Percentiles rank a stretch among this genome's conserved stretches.
These are phyloP conservation scores for Haplosporangium gracile DNA, from an alignment of 192 early-diverging fungal species.

Conservation along the genomic window DNA sequence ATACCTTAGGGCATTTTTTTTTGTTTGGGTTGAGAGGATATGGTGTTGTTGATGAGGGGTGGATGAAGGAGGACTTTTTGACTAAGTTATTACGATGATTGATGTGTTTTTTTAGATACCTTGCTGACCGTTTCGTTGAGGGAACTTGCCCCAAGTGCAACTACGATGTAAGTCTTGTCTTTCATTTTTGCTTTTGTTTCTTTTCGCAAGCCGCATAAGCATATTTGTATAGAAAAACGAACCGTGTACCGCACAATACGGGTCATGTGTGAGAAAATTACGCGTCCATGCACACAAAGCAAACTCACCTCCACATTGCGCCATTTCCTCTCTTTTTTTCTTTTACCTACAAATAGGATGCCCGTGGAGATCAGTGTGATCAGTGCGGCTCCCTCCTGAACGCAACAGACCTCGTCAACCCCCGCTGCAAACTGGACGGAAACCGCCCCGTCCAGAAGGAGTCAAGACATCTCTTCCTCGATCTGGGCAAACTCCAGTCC, in stretches of 20 bases:
- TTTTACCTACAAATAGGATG: slow-evolving; percentile 68
- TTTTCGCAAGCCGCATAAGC: background rate
- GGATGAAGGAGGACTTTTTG: background rate
- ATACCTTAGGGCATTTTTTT: slow-evolving; percentile 39
- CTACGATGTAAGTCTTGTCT: slow-evolving; percentile 67
- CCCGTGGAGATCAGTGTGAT: slow-evolving; percentile 99
- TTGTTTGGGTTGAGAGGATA: background rate
- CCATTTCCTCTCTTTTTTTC: background rate
- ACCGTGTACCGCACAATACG: background rate
- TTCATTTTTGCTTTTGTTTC: background rate
- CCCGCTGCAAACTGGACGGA: slow-evolving; percentile 94
- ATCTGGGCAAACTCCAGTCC: slow-evolving; percentile 84
- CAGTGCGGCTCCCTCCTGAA: slow-evolving; percentile 91
- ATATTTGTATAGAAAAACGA: background rate
- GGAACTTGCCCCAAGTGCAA: slow-evolving; percentile 94
- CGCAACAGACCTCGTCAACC: slow-evolving; percentile 92
- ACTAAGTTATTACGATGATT: background rate
- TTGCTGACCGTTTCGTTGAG: slow-evolving; percentile 98
- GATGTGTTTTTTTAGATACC: slow-evolving; percentile 69
- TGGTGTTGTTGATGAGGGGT: background rate
- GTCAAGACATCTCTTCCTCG: slow-evolving; percentile 93
- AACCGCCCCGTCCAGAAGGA: slow-evolving; percentile 84
- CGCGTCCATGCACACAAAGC: background rate
- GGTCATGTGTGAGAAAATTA: slow-evolving; percentile 5
- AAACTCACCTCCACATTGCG: background rate